Conservation (phyloP, 2,329 filamentous ascomycete species). For the Cordyceps javanica region DNA sequence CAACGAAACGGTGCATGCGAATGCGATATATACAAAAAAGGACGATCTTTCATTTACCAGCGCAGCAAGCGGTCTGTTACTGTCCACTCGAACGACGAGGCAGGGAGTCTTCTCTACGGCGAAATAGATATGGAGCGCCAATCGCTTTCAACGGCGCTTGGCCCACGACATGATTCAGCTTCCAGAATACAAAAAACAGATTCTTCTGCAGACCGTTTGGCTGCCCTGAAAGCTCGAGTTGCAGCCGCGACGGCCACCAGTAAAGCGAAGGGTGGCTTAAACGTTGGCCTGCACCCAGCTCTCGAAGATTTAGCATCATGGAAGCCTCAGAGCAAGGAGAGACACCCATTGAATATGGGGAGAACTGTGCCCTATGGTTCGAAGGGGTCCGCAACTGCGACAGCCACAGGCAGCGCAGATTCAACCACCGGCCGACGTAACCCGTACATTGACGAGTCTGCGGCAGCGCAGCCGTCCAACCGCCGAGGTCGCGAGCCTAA, state of each 20-base stretch:
- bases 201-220: slow-evolving; percentile 59
- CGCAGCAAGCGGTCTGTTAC: neutral
- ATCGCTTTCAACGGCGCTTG: slow-evolving; percentile 45
- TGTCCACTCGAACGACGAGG: neutral
- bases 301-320: slow-evolving; percentile 52
- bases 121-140: slow-evolving; percentile 44
- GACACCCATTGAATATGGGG: neutral
- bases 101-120: neutral
- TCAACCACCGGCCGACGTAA: slow-evolving; percentile 39
- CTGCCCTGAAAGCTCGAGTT: slow-evolving; percentile 73
- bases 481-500: slow-evolving; percentile 62
- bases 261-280: slow-evolving; percentile 60
- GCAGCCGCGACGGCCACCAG: slow-evolving; percentile 62
- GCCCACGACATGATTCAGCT: slow-evolving; percentile 48
- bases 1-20: neutral
- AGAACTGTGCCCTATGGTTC: slow-evolving; percentile 6
- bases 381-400: slow-evolving; percentile 19
- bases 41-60: neutral
- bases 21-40: neutral
- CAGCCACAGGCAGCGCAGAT: slow-evolving; percentile 10
- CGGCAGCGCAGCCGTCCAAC: slow-evolving; percentile 52
- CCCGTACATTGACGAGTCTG: slow-evolving; percentile 73
- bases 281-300: slow-evolving; percentile 72
- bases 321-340: slow-evolving; percentile 28
- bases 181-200: slow-evolving; percentile 51